Percentiles rank a stretch among this genome's conserved stretches.
These are phyloP conservation scores for Penicillium tannophilum DNA, from an alignment of 495 filamentous ascomycete species.

Conservation along the genomic window DNA sequence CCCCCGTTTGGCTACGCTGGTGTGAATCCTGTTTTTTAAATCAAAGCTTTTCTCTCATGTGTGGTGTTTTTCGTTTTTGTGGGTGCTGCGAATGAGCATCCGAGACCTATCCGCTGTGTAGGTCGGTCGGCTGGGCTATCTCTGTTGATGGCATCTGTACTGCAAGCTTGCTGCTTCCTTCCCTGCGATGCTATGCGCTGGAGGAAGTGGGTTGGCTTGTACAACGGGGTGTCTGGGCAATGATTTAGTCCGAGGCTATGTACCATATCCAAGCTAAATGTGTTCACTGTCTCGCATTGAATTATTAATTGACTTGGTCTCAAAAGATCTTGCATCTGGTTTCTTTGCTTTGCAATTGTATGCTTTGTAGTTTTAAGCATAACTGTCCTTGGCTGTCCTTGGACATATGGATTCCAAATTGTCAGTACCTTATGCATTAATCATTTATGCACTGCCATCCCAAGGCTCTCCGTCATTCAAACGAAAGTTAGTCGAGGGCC, in stretches of 20 bases:
- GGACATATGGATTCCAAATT: too few relatives aligned
- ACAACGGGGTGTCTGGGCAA: neutral
- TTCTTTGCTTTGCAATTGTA: neutral
- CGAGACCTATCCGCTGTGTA: conserved; percentile 46
- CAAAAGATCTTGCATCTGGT: conserved; percentile 1
- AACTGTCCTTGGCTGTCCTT: too few relatives aligned
- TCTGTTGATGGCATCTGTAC: conserved; percentile 4
- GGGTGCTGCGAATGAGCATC: conserved; percentile 28
- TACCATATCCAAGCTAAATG: conserved; percentile 26
- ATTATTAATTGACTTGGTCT: conserved; percentile 14
- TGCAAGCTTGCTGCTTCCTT: neutral
- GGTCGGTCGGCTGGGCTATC: conserved; percentile 30
- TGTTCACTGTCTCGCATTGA: conserved; percentile 21
- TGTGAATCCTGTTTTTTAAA: conserved; percentile 26
- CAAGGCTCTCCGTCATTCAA: too few relatives aligned
- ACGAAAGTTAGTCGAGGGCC: too few relatives aligned
- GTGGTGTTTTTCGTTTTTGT: conserved; percentile 27
- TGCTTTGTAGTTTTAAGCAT: too few relatives aligned
- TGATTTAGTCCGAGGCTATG: conserved; percentile 17
- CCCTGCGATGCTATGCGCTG: conserved; percentile 15
- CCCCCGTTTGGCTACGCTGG: conserved; percentile 21
- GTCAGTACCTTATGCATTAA: too few relatives aligned
- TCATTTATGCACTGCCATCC: too few relatives aligned
- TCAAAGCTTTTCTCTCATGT: conserved; percentile 16
- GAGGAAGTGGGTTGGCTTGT: neutral